A percentile compares a stretch with the other conserved stretches of the same genome.
phyloP scores from a whole-genome alignment of 805 yeast genomes.

The Brettanomyces bruxellensis region DNA sequence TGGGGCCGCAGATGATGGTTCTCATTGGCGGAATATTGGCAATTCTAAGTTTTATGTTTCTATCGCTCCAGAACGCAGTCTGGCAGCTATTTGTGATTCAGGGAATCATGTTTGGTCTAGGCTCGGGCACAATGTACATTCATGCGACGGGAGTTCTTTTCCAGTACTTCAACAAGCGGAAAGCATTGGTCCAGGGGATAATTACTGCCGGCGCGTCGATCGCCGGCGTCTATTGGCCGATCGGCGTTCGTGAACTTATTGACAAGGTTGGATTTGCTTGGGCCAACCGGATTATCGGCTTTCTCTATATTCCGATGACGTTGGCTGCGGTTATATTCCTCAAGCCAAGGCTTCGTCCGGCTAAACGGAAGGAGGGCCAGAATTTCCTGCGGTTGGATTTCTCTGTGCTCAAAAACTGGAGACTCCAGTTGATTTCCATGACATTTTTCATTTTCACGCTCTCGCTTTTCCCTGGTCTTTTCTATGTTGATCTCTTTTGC shows the following conservation, averaged over 20 bases:
- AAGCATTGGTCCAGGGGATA: slow-evolving; percentile 42
- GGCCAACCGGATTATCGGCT: slow-evolving; percentile 42
- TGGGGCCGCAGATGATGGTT: slow-evolving; percentile 32
- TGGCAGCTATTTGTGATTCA: slow-evolving; percentile 67
- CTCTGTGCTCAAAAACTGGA: slow-evolving; percentile 31
- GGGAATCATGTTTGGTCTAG: slow-evolving; percentile 54
- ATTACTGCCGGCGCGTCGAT: slow-evolving; percentile 40
- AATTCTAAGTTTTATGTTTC: slow-evolving; percentile 41
- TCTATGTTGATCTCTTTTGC: slow-evolving; percentile 47
- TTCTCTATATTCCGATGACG: slow-evolving; percentile 25
- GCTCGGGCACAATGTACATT: slow-evolving; percentile 45
- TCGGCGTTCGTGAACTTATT: slow-evolving; percentile 37
- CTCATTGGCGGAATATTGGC: slow-evolving; percentile 35
- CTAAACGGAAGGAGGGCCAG: slow-evolving; percentile 27
- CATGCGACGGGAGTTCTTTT: slow-evolving; percentile 55
- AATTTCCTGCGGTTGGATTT: slow-evolving; percentile 25
- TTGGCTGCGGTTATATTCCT: slow-evolving; percentile 13
- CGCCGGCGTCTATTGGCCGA: slow-evolving; percentile 42
- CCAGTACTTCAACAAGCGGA: slow-evolving; percentile 54
- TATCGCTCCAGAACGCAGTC: slow-evolving; percentile 43
- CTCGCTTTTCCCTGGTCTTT: slow-evolving; percentile 37
- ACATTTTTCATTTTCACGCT: slow-evolving; percentile 27
- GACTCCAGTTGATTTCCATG: slow-evolving; percentile 29
- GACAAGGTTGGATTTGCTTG: slow-evolving; percentile 32
- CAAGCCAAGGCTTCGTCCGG: slow-evolving; percentile 22